Evolutionary conservation across 768 basidiomycete species (phyloP), one percentile per base, ranked within the genome.

Genomic region (Leccinum subgranulosum): DNA sequence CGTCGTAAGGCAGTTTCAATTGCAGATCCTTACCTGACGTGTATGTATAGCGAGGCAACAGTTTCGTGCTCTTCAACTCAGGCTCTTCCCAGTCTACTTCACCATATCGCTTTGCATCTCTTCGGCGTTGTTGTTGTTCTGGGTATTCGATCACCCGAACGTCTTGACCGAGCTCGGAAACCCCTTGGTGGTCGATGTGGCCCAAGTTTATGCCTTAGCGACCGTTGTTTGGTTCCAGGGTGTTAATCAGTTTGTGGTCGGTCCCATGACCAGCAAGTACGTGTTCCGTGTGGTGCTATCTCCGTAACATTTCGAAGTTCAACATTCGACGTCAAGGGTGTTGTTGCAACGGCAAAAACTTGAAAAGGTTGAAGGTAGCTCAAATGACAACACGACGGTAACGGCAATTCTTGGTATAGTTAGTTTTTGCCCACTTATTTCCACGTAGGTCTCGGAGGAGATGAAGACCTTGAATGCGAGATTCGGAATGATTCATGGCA

Each of bases 1-100:
- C 56, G 84, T 49, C 56, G 36, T 29, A 7, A 19, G 14, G 25
- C 14, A 28, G 39, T 23, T 41, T 34, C 21, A 41, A 39, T 34
- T 23, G 29, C 9, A 36, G 23, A 25, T 19, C 33, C 25, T 41
- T 29, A 34, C 46, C 49, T n/a, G 56, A 49, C 43, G 27, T 43
- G 10, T 33, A 39, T 45, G 23, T 6, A 23, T 58, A 87, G 85
- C 89, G 17, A 82, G 88, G 49, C 81, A 85, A 50, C 84, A 88
- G 57, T 93, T 93, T 59, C 82, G 85, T 10, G 75, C 79, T 43
- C 79, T 94, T 33, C 91, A 93, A 66, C 84, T 89, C 66, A 82
- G 80, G 64, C 83, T 80, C 1, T 90, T 90, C 73, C 88, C 91
- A 1, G 70, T 88, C 60, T 92, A 89, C 73, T 93, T 93, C 64